A percentile compares a stretch with the other conserved stretches of the same genome.
phyloP scores from a whole-genome alignment of 495 filamentous ascomycete genomes.

The Pseudomonodictys pantanalensis region DNA sequence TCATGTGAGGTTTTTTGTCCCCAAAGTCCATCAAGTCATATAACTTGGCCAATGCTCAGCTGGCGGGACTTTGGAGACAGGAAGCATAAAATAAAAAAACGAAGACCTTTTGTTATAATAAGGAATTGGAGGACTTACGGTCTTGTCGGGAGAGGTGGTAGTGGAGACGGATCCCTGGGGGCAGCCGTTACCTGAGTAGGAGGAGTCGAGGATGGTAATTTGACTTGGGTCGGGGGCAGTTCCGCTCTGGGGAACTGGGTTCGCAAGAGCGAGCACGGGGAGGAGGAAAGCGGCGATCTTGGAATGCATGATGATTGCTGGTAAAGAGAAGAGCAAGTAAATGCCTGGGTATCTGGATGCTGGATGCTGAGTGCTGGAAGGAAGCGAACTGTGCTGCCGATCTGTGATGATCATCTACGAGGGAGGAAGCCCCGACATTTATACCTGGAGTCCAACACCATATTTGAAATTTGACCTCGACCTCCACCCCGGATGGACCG shows the following conservation, averaged over 20 bases:
- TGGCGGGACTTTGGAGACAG: no score
- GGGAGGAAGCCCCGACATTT: constrained; percentile 3
- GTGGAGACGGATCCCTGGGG: constrained; percentile 30
- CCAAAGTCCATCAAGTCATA: no score
- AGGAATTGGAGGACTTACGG: no score
- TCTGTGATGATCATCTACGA: constrained; percentile 23
- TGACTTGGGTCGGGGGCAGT: constrained; percentile 43
- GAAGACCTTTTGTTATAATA: no score
- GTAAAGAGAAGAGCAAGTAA: neutral
- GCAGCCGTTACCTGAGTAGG: constrained; percentile 48
- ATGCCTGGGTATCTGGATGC: constrained; percentile 3
- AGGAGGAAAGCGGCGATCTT: constrained; percentile 45
- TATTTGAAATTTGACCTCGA: neutral
- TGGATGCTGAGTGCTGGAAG: neutral
- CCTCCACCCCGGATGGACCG: neutral
- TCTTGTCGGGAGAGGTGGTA: constrained; percentile 27
- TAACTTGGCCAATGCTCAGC: no score
- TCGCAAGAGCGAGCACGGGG: constrained; percentile 49
- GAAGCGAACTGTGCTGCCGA: constrained; percentile 6
- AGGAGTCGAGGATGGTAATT: constrained; percentile 51
- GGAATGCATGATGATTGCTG: constrained; percentile 46
- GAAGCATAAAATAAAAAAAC: no score
- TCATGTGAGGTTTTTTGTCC: neutral
- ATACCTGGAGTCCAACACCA: constrained; percentile 8
- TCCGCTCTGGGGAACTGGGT: constrained; percentile 40